Evolutionary conservation across 2,329 filamentous ascomycete genomes (phyloP), one percentile per base, ranked within the genome.

Genomic region (Paecilomyces niveus): DNA sequence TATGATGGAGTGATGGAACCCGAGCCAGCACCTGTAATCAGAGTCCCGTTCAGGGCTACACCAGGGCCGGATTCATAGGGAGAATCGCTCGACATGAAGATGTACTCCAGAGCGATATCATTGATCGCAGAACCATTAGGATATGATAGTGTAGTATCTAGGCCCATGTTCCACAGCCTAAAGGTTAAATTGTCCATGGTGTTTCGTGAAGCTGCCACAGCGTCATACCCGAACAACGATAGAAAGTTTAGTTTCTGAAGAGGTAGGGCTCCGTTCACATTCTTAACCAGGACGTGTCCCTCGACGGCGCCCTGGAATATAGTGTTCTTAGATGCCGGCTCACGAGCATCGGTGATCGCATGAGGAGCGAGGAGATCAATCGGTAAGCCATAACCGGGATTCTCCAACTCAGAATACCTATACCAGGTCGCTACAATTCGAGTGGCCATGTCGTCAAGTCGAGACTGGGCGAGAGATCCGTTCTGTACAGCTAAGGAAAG

Each of bases 271-370:
- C 74, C 76, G 50, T 82, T 81, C 45, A 67, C 72, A 67, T 88
- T 88, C 69, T 88, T 88, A 31, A 88, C 77, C 0, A 88, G 76
- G 1, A 88, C 85, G 57, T 86, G 84, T 3, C 85, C 84, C 64
- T 87, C 84, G 3, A 85, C 73, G 9, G 55, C 55, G 15, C 26
- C 55, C 31, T 57, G 45, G 26, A 18, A 57, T 24, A 57, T 21
- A 3, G 29, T 57, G 11, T 3, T 7, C 13, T 57, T 57, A 2
- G 31, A 29, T 13, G 55, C 45, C 9, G 55, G 45, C 60, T 63
- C 32, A 59, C 62, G 1, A 63, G 67, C 57, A 67, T 59, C 13
- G 71, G 21, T 32, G 8, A 54, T 50, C 11, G 18, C 45, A 26
- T 61, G 39, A 45, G 39, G 39, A 18, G 39, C 39, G 15, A 45